Conservation (phyloP, 371 early-diverging fungal genomes). For the Actinomortierella wolfii region DNA sequence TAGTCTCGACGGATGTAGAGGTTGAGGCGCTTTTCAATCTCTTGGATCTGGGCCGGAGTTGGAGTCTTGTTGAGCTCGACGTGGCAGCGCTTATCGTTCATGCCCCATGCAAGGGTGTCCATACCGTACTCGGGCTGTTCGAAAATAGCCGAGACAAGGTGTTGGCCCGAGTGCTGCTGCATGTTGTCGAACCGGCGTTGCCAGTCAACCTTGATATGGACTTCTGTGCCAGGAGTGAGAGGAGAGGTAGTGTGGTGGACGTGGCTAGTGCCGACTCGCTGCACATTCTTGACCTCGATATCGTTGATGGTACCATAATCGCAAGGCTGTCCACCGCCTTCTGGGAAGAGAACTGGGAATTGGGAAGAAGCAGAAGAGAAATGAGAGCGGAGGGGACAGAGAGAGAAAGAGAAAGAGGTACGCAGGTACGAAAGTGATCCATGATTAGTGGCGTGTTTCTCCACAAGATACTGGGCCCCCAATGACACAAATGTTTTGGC, state of each 20-base stretch:
- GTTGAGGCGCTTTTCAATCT: conserved; percentile 62
- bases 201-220: conserved; percentile 68
- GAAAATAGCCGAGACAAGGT: conserved; percentile 74
- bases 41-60: conserved; percentile 49
- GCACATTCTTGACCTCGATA: conserved; percentile 60
- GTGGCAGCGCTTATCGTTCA: conserved; percentile 62
- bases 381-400: neutral
- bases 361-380: neutral
- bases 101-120: conserved; percentile 73
- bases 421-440: too few relatives aligned
- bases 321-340: conserved; percentile 75
- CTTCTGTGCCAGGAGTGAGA: conserved; percentile 54
- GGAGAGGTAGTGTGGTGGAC: conserved; percentile 65
- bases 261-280: conserved; percentile 63
- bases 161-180: conserved; percentile 85
- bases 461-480: too few relatives aligned
- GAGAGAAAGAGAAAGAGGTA: neutral
- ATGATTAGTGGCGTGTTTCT: neutral
- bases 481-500: too few relatives aligned
- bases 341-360: conserved; percentile 72
- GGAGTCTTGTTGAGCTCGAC: conserved; percentile 62
- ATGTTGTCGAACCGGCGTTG: conserved; percentile 75
- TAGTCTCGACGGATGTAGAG: conserved; percentile 58
- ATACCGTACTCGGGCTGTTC: conserved; percentile 60
- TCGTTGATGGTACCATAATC: conserved; percentile 70